Base-by-base conservation (phyloP, 352 stramenopile species). In the Pythium coloratum region DNA sequence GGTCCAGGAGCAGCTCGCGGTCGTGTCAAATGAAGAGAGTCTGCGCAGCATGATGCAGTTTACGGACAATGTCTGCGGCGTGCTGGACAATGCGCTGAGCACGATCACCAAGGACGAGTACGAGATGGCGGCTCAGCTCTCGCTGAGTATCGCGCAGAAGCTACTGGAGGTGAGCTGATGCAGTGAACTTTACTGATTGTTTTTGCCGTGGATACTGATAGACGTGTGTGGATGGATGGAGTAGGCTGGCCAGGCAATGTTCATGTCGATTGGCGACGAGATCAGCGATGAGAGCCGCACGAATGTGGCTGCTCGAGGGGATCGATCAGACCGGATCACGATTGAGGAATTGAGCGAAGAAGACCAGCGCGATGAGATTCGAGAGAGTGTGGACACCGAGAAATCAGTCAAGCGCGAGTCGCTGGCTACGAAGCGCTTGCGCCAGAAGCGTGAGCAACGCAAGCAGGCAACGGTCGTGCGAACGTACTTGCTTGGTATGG, bases 51-150 rank as follows among this genome's bases (percentile, higher is more conserved):
- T 90, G 74, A 90, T 94, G 82, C 33, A 73, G 46, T 82, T 94
- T 51, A 72, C 84, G 3, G 86, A 91, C 59, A 88, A 72, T 50
- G 90, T 94, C 80, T 94, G 86, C 65, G 69, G 62, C 6, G 86
- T 84, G 14, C 82, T 94, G 76, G 81, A 92, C 57, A 77, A 90
- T 30, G 84, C 86, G 30, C 63, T 94, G 20, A 81, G 73, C 51
- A 92, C 84, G 34, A 92, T 94, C 65, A 84, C 81, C 3, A 72
- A 88, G 62, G 83, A 91, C 56, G 86, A 94, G 63, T 72, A 92
- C 30, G 61, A 75, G 9, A 50, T 94, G 7, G 84, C 84, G 9
- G 78, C 82, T 1, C 86, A 92, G 62, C 69, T 94, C 16, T 92
- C 82, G 55, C 74, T 94, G 9, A 76, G 73, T n/a, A 83, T 94